Evolutionary conservation across 768 basidiomycete genomes (phyloP), one percentile per base, ranked within the genome.

Genomic region (Suillus tomentosus): DNA sequence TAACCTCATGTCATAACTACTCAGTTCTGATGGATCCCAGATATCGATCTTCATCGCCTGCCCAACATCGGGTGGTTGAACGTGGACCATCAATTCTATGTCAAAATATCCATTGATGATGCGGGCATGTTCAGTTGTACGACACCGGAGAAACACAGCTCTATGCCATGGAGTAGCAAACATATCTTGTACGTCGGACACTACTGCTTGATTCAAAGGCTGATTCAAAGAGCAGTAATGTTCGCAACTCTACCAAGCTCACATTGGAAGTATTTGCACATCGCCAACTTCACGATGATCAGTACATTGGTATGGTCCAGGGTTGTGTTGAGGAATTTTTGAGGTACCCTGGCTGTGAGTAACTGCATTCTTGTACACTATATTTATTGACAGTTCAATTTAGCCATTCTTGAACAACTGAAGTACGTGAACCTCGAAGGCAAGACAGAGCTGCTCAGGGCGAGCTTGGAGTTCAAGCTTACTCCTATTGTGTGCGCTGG

Each of bases 51-150:
- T 22, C 59, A 42, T 24, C 62, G 60, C 24, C 58, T 47, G 42
- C 62, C 62, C 17, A 62, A 62, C 27, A 37, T 62, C 11, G 62
- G 62, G 34, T 60, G 55, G 56, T 39, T 36, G 31, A 8, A 60
- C 37, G 22, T 62, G 17, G 40, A 61, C n/a, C 55, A 61, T 37
- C 62, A 43, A 31, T 62, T 62, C 42, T 62, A 62, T 19, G 14
- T 62, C 31, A 13, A 45, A 37, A 43, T 62, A 57, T 42, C 34
- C 37, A 24, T 36, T 8, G n/a, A 36, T 45, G 62, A 58, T 40
- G 22, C 7, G 6, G 8, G 22, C 39, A 43, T 11, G 59, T 47
- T 42, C 19, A 17, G 15, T 13, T 7, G 15, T 31, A 43, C n/a
- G 17, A 36, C n/a, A n/a, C 34, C n/a, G 27, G 55, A 42, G 27